Evolutionary conservation across 2,329 filamentous ascomycete species (phyloP), one percentile per base, ranked within the genome.

Genomic region (Botrytis deweyae): DNA sequence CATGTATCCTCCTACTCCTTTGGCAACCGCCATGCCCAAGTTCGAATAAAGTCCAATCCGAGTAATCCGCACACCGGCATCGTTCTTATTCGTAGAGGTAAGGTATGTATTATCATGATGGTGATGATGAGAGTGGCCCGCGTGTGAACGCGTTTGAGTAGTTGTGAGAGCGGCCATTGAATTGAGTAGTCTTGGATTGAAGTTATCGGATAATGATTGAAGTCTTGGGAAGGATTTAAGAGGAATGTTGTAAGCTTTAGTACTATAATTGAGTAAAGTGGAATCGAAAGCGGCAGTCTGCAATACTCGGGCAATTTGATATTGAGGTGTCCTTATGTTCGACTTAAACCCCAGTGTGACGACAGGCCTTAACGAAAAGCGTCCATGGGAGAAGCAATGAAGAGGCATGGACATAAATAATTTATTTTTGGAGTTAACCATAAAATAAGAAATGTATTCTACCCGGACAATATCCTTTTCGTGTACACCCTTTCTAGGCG

Each of bases 1-100:
- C 77, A 92, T 86, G 85, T 96, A 97, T 78, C 96, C 96, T 74
- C 96, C 96, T 42, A 95, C 86, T 61, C 95, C 96, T 83, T 99
- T 99, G 77, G 90, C 93, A 79, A 98, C 86, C 68, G 95, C 96
- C 95, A 99, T 98, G 81, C 91, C 91, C 71, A 98, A 86, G 82
- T 99, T 99, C 78, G 95, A 93, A 80, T 91, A 92, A 64, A 97
- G 87, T 40, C 94, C 94, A 79, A 98, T 92, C 77, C 94, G 88
- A 70, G 96, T 99, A 81, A 98, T 98, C 79, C 94, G 91, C 79
- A 97, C 97, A 77, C 94, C 94, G 68, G 96, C 94, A 83, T 99
- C 96, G 78, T 93, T 92, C 84, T 94, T 96, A 84, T 97, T 93
- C 76, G 87, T 87, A 10, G 93, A 95, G 6, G 90, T 92, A 68